phyloP scores from a whole-genome alignment of 1,284 basidiomycete genomes.

The Apiotrichum brassicae region DNA sequence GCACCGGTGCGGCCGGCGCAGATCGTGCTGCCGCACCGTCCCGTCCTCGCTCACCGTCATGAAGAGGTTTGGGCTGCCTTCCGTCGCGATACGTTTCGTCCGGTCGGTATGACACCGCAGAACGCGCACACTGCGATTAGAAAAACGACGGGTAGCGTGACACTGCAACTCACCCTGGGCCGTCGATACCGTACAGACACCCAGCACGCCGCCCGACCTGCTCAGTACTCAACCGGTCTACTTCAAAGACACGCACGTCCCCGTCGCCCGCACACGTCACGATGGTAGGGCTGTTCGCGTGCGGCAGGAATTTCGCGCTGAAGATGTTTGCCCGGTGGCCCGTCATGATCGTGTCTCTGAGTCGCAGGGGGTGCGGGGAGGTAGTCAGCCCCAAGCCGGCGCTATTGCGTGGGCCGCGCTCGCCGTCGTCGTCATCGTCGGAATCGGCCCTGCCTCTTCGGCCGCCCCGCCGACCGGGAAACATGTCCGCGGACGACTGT shows the following conservation, averaged over 20 bases:
- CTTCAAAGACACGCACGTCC: slow-evolving; percentile 75
- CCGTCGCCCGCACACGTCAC: slow-evolving; percentile 72
- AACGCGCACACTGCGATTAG: slow-evolving; percentile 46
- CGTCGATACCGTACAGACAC: slow-evolving; percentile 27
- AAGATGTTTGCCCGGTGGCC: slow-evolving; percentile 86
- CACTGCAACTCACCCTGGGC: slow-evolving; percentile 32
- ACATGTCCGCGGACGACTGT: not conserved
- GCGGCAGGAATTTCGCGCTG: slow-evolving; percentile 72
- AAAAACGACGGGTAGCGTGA: not conserved
- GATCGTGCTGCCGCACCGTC: slow-evolving; percentile 77
- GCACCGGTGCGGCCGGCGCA: slow-evolving; percentile 53
- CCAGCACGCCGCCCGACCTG: slow-evolving; percentile 19
- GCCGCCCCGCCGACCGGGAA: not conserved
- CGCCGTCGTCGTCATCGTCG: slow-evolving; percentile 6
- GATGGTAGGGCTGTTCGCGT: slow-evolving; percentile 36
- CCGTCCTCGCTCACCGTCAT: slow-evolving; percentile 75
- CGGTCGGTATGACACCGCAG: slow-evolving; percentile 58
- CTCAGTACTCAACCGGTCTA: slow-evolving; percentile 52
- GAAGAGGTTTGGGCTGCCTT: slow-evolving; percentile 75
- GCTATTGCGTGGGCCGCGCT: not conserved
- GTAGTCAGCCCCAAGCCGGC: slow-evolving; percentile 4
- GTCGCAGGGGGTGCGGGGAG: slow-evolving; percentile 58
- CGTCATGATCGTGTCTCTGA: slow-evolving; percentile 59
- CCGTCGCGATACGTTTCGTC: slow-evolving; percentile 74
- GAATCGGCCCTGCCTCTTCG: not conserved